These are phyloP conservation scores for Lepiota subincarnata DNA, from an alignment of 768 basidiomycete species.

Conservation along the genomic window DNA sequence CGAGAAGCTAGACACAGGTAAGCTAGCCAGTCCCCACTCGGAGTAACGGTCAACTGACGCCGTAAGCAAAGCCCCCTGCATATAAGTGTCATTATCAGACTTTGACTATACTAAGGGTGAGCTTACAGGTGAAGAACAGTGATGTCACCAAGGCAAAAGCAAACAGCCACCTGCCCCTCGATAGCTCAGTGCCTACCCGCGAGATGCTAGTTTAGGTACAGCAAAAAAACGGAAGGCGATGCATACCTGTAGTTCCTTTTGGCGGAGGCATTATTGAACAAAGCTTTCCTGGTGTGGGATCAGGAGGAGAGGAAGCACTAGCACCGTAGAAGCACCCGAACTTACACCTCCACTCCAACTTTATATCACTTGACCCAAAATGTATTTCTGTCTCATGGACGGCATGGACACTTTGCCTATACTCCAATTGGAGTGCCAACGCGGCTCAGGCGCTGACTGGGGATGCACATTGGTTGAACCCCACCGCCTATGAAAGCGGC, in stretches of 20 bases:
- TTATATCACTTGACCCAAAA: constrained; percentile 7
- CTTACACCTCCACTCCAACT: neutral
- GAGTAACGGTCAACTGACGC: constrained; percentile 32
- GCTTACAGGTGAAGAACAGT: constrained; percentile 69
- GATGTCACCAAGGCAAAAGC: constrained; percentile 69
- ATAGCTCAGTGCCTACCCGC: constrained; percentile 37
- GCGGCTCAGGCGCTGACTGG: neutral
- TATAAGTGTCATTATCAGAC: neutral
- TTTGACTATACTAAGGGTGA: neutral
- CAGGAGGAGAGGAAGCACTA: neutral
- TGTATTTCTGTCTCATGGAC: constrained; percentile 2
- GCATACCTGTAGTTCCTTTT: constrained; percentile 38
- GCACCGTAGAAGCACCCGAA: neutral
- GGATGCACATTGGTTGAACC: neutral
- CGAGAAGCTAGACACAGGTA: constrained; percentile 45
- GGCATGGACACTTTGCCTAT: neutral
- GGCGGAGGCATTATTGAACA: constrained; percentile 30
- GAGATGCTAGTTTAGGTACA: neutral
- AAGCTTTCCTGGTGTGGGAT: constrained; percentile 5
- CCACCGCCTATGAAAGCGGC: neutral
- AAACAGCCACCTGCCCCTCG: constrained; percentile 44
- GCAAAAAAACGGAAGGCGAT: neutral
- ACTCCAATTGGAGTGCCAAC: constrained; percentile 2
- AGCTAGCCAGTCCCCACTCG: neutral
- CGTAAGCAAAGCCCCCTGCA: constrained; percentile 65